A percentile compares a stretch with the other conserved stretches of the same genome.
Evolutionary conservation across 2,329 filamentous ascomycete genomes (phyloP).

Genomic region (Sphaceloma murrayae): DNA sequence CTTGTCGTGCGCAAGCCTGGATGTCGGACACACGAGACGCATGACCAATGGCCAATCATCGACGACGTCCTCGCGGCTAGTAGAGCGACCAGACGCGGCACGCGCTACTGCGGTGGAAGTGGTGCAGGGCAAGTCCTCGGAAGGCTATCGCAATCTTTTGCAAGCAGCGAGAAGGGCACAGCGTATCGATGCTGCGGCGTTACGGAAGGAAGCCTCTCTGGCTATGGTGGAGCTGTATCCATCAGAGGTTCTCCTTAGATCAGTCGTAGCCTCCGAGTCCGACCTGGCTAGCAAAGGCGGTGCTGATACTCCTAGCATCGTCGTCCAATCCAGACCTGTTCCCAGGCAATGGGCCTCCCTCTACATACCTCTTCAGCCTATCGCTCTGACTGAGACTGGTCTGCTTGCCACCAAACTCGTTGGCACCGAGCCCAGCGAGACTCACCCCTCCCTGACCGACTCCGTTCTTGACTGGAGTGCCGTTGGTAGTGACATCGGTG

Average conservation of each 20-base stretch:
- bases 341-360: slow-evolving; percentile 45
- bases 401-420: slow-evolving; percentile 60
- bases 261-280: slow-evolving; percentile 28
- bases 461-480: slow-evolving; percentile 40
- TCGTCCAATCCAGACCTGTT: slow-evolving; percentile 67
- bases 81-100: too few species aligned
- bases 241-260: slow-evolving; percentile 18
- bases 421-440: slow-evolving; percentile 70
- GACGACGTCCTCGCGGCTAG: too few species aligned
- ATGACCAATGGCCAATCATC: background rate
- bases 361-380: slow-evolving; percentile 87
- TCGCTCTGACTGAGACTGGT: slow-evolving; percentile 72
- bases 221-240: background rate
- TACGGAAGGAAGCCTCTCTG: background rate
- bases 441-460: slow-evolving; percentile 79
- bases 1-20: background rate
- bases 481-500: slow-evolving; percentile 71
- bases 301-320: slow-evolving; percentile 91
- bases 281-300: slow-evolving; percentile 91
- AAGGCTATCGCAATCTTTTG: too few species aligned
- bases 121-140: too few species aligned
- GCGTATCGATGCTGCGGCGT: background rate
- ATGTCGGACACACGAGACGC: background rate
- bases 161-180: background rate
- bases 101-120: too few species aligned